Evolutionary conservation across 1,139 yeast genomes (phyloP).

Genomic region (Hyphopichia burtonii): DNA sequence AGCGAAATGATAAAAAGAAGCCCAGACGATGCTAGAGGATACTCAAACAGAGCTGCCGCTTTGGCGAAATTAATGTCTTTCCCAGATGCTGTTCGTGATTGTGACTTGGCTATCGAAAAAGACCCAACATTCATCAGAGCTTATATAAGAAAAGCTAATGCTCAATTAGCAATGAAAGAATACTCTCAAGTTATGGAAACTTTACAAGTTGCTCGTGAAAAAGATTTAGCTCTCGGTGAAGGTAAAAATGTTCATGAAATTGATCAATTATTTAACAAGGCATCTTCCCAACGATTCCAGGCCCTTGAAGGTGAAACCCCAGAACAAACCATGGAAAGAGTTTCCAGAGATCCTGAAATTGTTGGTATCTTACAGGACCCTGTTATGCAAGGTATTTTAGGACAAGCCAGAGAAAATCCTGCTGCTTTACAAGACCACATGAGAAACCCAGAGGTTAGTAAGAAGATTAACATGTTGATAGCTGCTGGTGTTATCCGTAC

Average conservation of each 20-base stretch:
- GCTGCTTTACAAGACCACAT: constrained; percentile 97
- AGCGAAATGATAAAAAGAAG: constrained; percentile 95
- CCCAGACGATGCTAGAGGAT: constrained; percentile 95
- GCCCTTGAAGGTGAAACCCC: constrained; percentile 88
- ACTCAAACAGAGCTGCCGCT: constrained; percentile 97
- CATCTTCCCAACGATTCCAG: constrained; percentile 74
- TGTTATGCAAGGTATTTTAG: constrained; percentile 91
- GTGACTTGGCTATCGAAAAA: constrained; percentile 82
- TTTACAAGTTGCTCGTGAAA: constrained; percentile 70
- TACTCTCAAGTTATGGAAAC: constrained; percentile 82
- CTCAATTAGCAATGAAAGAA: constrained; percentile 89
- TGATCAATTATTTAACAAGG: constrained; percentile 78
- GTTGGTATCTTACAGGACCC: constrained; percentile 91
- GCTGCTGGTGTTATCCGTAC: constrained; percentile 98
- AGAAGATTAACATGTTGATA: constrained; percentile 84
- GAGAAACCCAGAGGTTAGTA: constrained; percentile 91
- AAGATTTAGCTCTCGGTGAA: constrained; percentile 59
- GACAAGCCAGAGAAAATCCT: constrained; percentile 93
- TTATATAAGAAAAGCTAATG: constrained; percentile 94
- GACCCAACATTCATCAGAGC: constrained; percentile 93
- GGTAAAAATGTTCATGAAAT: constrained; percentile 72
- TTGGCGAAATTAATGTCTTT: constrained; percentile 90
- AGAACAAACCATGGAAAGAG: constrained; percentile 91
- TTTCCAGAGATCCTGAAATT: constrained; percentile 90
- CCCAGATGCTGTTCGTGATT: constrained; percentile 94